These are phyloP conservation scores for Hysterangium stoloniferum DNA, from an alignment of 768 basidiomycete species.

Conservation along the genomic window DNA sequence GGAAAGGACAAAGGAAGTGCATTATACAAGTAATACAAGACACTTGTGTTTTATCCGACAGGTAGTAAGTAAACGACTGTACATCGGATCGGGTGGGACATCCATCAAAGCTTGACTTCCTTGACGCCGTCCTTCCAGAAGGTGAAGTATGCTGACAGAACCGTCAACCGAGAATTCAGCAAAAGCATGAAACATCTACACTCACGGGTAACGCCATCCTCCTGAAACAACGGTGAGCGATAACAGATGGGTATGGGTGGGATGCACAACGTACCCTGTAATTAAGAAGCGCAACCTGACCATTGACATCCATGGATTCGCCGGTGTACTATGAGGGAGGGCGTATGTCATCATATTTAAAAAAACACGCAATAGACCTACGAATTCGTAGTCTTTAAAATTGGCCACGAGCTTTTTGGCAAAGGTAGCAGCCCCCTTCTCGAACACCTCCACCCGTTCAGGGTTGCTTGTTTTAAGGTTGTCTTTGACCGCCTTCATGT, in stretches of 20 bases:
- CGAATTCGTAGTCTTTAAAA: conserved; percentile 94
- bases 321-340: conserved; percentile 52
- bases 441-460: conserved; percentile 64
- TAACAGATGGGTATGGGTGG: conserved; percentile 13
- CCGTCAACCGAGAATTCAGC: not conserved
- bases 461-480: conserved; percentile 47
- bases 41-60: too few species aligned
- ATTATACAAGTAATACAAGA: too few species aligned
- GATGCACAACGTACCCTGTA: conserved; percentile 65
- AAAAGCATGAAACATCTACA: conserved; percentile 13
- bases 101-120: conserved; percentile 54
- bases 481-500: conserved; percentile 88
- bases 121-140: conserved; percentile 97
- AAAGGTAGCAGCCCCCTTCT: conserved; percentile 66
- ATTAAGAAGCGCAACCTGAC: conserved; percentile 92
- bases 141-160: conserved; percentile 67
- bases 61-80: not conserved
- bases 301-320: conserved; percentile 75
- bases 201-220: conserved; percentile 78
- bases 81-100: not conserved
- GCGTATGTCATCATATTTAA: not conserved
- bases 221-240: conserved; percentile 29
- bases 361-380: conserved; percentile 36
- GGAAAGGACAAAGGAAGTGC: too few species aligned
- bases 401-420: conserved; percentile 86